These are phyloP conservation scores for Xylaria multiplex DNA, from an alignment of 2,329 filamentous ascomycete species.

Conservation along the genomic window DNA sequence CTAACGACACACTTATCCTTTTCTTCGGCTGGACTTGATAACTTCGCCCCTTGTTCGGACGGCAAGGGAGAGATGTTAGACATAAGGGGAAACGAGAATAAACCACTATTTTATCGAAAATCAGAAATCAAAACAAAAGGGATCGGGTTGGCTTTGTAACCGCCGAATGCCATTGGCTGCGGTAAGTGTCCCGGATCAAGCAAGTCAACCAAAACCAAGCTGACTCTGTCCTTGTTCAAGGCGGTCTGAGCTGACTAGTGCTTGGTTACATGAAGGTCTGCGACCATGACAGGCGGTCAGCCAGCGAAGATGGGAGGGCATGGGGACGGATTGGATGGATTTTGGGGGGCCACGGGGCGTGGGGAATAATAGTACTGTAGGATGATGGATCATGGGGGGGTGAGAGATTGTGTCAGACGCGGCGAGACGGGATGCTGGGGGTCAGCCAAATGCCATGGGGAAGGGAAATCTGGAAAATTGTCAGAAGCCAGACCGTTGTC, in stretches of 20 bases:
- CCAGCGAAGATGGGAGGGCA: constrained; percentile 39
- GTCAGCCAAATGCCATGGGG: constrained; percentile 37
- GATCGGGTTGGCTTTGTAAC: constrained; percentile 33
- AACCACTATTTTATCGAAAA: constrained; percentile 11
- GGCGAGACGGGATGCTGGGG: constrained; percentile 35
- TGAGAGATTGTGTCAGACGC: constrained; percentile 37
- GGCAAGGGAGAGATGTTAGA: background rate
- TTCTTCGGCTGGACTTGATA: constrained; percentile 12
- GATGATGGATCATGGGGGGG: constrained; percentile 28
- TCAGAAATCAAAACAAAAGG: constrained; percentile 13
- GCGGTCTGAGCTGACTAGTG: constrained; percentile 50
- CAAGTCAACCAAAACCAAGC: constrained; percentile 42
- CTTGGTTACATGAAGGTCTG: constrained; percentile 41
- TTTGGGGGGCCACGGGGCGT: constrained; percentile 36
- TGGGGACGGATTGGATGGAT: constrained; percentile 34
- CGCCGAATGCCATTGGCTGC: constrained; percentile 32
- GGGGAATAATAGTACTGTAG: constrained; percentile 30
- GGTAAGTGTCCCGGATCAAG: constrained; percentile 33
- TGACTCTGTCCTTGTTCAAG: constrained; percentile 45
- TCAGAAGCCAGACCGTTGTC: constrained; percentile 36
- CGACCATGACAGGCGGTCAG: constrained; percentile 48
- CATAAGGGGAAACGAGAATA: constrained; percentile 22
- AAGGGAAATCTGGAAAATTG: constrained; percentile 40
- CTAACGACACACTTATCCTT: constrained; percentile 1
- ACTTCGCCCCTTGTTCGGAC: constrained; percentile 16